These are phyloP conservation scores for Penicillium soppii DNA, from an alignment of 495 filamentous ascomycete species.

Conservation along the genomic window DNA sequence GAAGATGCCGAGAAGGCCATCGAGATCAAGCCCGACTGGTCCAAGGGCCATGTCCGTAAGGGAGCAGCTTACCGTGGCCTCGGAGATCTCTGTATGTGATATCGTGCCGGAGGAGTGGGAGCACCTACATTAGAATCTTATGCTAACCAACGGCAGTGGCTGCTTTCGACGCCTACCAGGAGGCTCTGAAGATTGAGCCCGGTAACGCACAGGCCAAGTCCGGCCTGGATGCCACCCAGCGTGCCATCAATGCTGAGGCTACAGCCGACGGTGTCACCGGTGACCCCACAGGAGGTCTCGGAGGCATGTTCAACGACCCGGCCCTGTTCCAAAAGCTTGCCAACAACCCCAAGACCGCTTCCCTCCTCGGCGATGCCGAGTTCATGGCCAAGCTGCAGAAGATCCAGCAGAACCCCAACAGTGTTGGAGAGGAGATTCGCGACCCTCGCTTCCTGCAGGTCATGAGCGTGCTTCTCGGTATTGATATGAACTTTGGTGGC, in stretches of 20 bases:
- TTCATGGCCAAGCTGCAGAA: constrained; percentile 91
- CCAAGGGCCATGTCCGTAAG: constrained; percentile 91
- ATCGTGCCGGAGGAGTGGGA: neutral
- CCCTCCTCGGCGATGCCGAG: constrained; percentile 74
- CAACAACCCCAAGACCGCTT: constrained; percentile 86
- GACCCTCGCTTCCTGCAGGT: constrained; percentile 94
- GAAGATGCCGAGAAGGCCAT: constrained; percentile 90
- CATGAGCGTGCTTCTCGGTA: constrained; percentile 86
- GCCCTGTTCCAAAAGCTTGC: constrained; percentile 86
- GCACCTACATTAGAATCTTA: neutral
- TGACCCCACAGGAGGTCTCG: constrained; percentile 74
- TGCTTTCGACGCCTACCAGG: constrained; percentile 84
- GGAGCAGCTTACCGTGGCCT: constrained; percentile 85
- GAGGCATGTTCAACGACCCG: constrained; percentile 91
- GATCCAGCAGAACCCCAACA: constrained; percentile 76
- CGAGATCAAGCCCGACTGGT: constrained; percentile 96
- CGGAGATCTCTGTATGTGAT: constrained; percentile 69
- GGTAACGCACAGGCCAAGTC: constrained; percentile 90
- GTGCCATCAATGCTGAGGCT: constrained; percentile 83
- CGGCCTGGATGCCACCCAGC: constrained; percentile 75
- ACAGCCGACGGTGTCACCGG: constrained; percentile 62
- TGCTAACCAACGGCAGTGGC: constrained; percentile 49
- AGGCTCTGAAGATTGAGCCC: constrained; percentile 87
- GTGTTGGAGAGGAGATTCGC: constrained; percentile 73
- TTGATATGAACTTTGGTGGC: constrained; percentile 84